phyloP scores from a whole-genome alignment of 164 flowering plant genomes.

The Liriodendron chinense region DNA sequence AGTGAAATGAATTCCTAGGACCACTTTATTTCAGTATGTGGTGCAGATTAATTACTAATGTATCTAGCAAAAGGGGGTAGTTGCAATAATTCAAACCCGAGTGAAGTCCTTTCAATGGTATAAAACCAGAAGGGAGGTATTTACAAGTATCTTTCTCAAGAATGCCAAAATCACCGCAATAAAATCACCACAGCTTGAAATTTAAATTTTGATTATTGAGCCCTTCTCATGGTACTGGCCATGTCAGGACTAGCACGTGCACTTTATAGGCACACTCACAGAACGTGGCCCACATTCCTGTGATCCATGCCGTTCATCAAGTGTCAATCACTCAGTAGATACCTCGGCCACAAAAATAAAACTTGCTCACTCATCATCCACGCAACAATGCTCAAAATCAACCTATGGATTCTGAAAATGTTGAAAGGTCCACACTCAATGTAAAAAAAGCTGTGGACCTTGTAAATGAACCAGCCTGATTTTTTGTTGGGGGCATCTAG shows the following conservation, averaged over 20 bases:
- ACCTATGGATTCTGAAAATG: background rate
- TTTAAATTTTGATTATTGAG: constrained; percentile 5
- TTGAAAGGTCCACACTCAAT: background rate
- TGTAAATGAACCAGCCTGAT: background rate
- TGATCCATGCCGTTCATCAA: background rate
- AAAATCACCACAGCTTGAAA: constrained; percentile 1
- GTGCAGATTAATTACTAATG: no score
- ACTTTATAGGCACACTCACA: no score
- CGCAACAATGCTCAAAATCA: background rate
- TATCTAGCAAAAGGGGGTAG: no score
- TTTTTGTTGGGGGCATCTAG: background rate
- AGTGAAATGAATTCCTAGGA: no score
- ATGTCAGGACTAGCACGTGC: no score
- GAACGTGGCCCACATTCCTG: background rate
- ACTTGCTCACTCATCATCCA: background rate
- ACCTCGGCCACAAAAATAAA: background rate
- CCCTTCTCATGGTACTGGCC: no score
- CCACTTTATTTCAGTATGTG: no score
- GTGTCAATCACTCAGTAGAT: background rate
- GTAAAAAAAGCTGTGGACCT: background rate
- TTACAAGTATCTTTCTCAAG: no score
- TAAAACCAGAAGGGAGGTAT: no score
- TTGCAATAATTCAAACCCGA: no score
- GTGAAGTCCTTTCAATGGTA: no score
- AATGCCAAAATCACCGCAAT: constrained; percentile 1